Evolutionary conservation across 1,284 basidiomycete species (phyloP).

Genomic region (Mycena sp.): DNA sequence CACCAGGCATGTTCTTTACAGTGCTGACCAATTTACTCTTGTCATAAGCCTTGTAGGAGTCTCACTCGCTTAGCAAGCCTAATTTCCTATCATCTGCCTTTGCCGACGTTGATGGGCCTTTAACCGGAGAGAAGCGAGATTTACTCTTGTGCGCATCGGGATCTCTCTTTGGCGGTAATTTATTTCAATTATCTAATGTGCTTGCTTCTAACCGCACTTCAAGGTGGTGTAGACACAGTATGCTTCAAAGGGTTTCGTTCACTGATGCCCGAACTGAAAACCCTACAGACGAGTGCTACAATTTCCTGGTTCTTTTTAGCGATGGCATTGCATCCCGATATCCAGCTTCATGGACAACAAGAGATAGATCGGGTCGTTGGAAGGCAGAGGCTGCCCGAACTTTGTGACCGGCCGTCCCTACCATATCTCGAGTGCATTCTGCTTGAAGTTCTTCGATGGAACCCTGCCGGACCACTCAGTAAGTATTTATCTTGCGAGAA

Average conservation of each 20-base stretch:
- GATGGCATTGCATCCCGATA: conserved; percentile 14
- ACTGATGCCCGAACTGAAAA: not conserved
- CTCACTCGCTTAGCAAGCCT: too few relatives aligned
- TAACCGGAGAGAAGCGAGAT: too few relatives aligned
- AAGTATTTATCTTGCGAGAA: not conserved
- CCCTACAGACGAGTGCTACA: not conserved
- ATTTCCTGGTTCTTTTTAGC: conserved; percentile 8
- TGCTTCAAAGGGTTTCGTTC: not conserved
- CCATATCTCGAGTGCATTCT: conserved; percentile 14
- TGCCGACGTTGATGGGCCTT: too few relatives aligned
- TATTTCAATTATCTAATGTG: not conserved
- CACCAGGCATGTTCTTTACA: too few relatives aligned
- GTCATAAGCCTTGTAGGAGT: too few relatives aligned
- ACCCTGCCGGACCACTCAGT: conserved; percentile 7
- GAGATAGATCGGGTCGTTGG: conserved; percentile 1
- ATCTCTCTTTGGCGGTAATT: conserved; percentile 14
- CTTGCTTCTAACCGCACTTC: not conserved
- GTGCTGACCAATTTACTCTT: too few relatives aligned
- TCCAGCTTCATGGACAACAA: not conserved
- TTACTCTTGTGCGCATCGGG: not conserved
- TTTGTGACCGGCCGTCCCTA: conserved; percentile 5
- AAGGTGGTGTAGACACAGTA: conserved; percentile 15
- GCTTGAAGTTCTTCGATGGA: conserved; percentile 15
- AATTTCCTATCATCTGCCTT: too few relatives aligned
- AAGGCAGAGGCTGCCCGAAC: not conserved